Evolutionary conservation across 352 stramenopile genomes (phyloP), one percentile per base, ranked within the genome.

Genomic region (Globisporangium parvum): DNA sequence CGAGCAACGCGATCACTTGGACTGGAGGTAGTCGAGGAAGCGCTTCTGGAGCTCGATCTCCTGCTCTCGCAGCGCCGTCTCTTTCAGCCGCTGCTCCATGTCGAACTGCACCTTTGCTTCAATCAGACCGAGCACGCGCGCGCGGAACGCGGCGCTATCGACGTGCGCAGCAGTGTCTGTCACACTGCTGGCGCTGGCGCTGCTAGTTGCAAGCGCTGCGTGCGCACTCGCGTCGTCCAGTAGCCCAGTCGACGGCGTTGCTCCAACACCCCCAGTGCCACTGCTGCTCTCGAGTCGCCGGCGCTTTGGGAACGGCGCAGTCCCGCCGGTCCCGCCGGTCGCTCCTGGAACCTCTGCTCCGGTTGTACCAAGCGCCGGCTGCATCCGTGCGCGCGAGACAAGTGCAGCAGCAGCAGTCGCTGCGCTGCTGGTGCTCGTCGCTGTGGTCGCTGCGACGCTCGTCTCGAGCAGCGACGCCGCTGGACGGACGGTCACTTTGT

Each of bases 101-200:
- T 93, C 83, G 57, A 93, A 88, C 51, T 87, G 73, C 39, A 91
- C 79, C 57, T 93, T 93, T 51, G 67, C 81, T 60, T 93, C 78
- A 45, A 93, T 85, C 9, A 93, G 66, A 50, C 79, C 68, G 46
- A 93, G 60, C 33, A 93, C 66, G 9, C 77, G 71, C 21, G 70
- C 61, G 26, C 80, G 78, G 51, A 91, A 91, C 45, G 53, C 66
- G 1, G 85, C 71, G 37, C 69, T 74, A 45, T 73, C 70, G 14
- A 64, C 31, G n/a, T 51, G 50, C 10, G 24, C 48, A 31, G 6
- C 47, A 2, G 23, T 15, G 24, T 35, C 62, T 12, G 31, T 54
- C 63, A 48, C 3, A 51, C 51, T 40, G 6, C 39, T 46, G 60
- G 45, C 10, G 23, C 24, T 39, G 42, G 33, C 21, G n/a, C n/a